These are phyloP conservation scores for Plasmopara viticola DNA, from an alignment of 352 stramenopile species.

Conservation along the genomic window DNA sequence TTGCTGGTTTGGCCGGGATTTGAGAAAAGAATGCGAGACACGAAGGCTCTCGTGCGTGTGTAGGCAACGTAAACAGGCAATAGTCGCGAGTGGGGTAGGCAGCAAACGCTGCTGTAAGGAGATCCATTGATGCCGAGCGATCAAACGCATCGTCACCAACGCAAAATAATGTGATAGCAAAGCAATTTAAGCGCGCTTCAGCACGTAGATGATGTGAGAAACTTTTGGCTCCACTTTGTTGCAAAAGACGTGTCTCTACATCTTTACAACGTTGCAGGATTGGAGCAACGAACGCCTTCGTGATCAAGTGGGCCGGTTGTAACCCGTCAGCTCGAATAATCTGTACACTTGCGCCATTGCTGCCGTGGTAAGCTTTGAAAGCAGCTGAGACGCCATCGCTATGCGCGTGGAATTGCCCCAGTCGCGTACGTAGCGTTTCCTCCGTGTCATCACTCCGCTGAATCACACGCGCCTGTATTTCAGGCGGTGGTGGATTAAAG, in stretches of 20 bases:
- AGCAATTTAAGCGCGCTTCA: conserved; percentile 48
- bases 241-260: conserved; percentile 23
- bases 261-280: conserved; percentile 42
- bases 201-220: conserved; percentile 27
- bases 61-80: conserved; percentile 50
- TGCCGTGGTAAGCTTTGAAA: conserved; percentile 27
- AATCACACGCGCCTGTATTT: conserved; percentile 56
- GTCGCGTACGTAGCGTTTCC: conserved; percentile 82
- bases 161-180: conserved; percentile 59
- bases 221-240: conserved; percentile 19
- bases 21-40: conserved; percentile 45
- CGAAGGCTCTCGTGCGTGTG: conserved; percentile 35
- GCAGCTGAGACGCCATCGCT: conserved; percentile 43
- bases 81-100: conserved; percentile 48
- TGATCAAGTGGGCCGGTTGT: conserved; percentile 31
- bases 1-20: conserved; percentile 30
- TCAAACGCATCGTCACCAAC: conserved; percentile 38
- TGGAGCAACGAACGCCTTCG: conserved; percentile 42
- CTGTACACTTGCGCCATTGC: conserved; percentile 21
- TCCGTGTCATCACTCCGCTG: conserved; percentile 92
- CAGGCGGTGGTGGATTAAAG: conserved; percentile 89
- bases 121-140: conserved; percentile 31
- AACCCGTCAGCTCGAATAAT: conserved; percentile 60
- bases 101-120: conserved; percentile 48
- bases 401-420: conserved; percentile 86